Conservation (phyloP, 352 stramenopile species). For the Pythium phragmitis region DNA sequence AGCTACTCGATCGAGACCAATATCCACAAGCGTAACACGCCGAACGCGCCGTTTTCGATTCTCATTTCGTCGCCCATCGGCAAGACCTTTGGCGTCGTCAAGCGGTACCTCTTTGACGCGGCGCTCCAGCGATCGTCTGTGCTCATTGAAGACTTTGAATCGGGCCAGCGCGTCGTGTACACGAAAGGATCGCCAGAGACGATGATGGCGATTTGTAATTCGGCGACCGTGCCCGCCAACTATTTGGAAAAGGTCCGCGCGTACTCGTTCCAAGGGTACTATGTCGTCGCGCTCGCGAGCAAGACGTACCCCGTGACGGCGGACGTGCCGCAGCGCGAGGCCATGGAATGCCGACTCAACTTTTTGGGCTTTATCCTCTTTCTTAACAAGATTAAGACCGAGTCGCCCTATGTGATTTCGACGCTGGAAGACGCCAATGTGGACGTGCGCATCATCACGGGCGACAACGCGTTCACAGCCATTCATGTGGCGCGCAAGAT, state of each 20-base stretch:
- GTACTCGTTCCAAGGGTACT: constrained; percentile 84
- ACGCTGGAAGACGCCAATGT: constrained; percentile 75
- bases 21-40: constrained; percentile 41
- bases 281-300: constrained; percentile 66
- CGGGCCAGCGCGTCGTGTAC: constrained; percentile 56
- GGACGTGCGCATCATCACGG: constrained; percentile 87
- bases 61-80: constrained; percentile 69
- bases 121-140: constrained; percentile 66
- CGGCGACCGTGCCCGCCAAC: constrained; percentile 60
- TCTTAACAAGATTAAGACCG: constrained; percentile 88
- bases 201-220: constrained; percentile 60
- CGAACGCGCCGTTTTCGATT: constrained; percentile 56
- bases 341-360: constrained; percentile 70
- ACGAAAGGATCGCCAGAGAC: constrained; percentile 71
- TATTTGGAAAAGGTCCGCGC: constrained; percentile 57
- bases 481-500: constrained; percentile 72
- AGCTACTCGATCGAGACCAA: constrained; percentile 74
- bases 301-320: constrained; percentile 57
- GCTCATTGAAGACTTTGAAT: constrained; percentile 69
- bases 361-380: constrained; percentile 90
- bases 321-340: constrained; percentile 55
- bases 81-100: constrained; percentile 66
- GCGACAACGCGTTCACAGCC: constrained; percentile 81
- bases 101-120: constrained; percentile 74
- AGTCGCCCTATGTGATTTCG: constrained; percentile 77